These are phyloP conservation scores for Favolaschia claudopus DNA, from an alignment of 768 basidiomycete species.

Conservation along the genomic window DNA sequence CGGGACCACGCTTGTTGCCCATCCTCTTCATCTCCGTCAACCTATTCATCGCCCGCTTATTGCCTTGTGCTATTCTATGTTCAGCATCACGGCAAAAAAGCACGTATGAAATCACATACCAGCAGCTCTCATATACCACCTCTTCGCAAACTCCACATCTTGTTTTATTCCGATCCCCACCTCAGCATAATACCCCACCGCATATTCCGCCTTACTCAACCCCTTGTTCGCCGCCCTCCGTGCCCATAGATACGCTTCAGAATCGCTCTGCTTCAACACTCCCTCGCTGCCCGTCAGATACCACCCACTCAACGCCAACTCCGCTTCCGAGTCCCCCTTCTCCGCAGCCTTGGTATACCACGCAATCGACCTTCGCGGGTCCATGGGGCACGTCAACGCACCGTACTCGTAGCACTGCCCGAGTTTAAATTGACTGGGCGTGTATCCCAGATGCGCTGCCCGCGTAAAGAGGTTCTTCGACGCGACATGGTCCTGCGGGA, in stretches of 20 bases:
- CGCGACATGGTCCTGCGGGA: constrained; percentile 81
- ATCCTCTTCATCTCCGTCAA: constrained; percentile 94
- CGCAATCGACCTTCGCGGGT: constrained; percentile 92
- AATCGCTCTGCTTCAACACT: constrained; percentile 96
- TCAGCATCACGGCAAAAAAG: constrained; percentile 7
- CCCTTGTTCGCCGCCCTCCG: constrained; percentile 96
- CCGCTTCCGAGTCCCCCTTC: constrained; percentile 93
- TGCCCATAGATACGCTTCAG: constrained; percentile 99
- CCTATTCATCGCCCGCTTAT: constrained; percentile 95
- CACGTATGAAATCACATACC: constrained; percentile 62
- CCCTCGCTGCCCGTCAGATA: constrained; percentile 96
- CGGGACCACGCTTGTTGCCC: constrained; percentile 79
- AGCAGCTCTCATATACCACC: constrained; percentile 99
- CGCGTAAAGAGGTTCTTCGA: constrained; percentile 89
- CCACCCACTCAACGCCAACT: constrained; percentile 97
- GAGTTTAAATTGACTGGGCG: constrained; percentile 93
- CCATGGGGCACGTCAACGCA: constrained; percentile 84
- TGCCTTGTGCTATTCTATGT: constrained; percentile 83
- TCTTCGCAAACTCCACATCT: constrained; percentile 93
- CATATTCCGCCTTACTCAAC: constrained; percentile 96
- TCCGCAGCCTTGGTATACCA: constrained; percentile 99
- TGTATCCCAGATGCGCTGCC: constrained; percentile 92
- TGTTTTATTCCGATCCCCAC: constrained; percentile 97
- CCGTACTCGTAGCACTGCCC: constrained; percentile 97
- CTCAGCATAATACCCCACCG: constrained; percentile 98